Conservation (phyloP, 148 eudicot genomes). For the Rhododendron griersonianum region DNA sequence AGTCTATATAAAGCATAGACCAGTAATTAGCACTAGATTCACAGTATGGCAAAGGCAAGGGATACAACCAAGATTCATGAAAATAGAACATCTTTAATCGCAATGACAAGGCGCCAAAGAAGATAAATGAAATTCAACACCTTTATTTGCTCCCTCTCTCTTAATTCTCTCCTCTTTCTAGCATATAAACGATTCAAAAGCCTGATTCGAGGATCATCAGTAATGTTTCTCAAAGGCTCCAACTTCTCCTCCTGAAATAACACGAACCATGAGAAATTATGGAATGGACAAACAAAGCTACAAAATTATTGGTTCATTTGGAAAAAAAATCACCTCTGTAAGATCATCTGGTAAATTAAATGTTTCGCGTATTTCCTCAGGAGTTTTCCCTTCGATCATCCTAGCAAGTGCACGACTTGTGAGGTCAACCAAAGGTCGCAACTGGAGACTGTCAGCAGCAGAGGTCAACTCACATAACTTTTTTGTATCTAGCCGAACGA, state of each 20-base stretch:
- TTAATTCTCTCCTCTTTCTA: constrained; percentile 77
- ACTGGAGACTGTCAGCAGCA: constrained; percentile 77
- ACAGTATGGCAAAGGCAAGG: background rate
- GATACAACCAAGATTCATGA: background rate
- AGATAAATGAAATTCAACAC: constrained; percentile 23
- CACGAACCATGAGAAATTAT: constrained; percentile 6
- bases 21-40: background rate
- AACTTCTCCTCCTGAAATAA: constrained; percentile 75
- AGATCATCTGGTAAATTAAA: constrained; percentile 82
- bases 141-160: constrained; percentile 58
- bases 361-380: constrained; percentile 76
- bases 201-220: constrained; percentile 78
- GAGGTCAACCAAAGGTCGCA: constrained; percentile 78
- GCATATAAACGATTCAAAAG: constrained; percentile 79
- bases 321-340: constrained; percentile 52
- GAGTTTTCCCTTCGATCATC: constrained; percentile 73
- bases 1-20: background rate
- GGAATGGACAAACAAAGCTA: background rate
- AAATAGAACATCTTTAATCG: background rate
- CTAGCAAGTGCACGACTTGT: constrained; percentile 77
- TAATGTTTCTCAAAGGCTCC: constrained; percentile 73
- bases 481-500: constrained; percentile 53
- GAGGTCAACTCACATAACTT: constrained; percentile 64
- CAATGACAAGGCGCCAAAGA: background rate
- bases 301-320: constrained; percentile 3